Evolutionary conservation across 2,329 filamentous ascomycete genomes (phyloP).

Genomic region (Monosporascus sp.): DNA sequence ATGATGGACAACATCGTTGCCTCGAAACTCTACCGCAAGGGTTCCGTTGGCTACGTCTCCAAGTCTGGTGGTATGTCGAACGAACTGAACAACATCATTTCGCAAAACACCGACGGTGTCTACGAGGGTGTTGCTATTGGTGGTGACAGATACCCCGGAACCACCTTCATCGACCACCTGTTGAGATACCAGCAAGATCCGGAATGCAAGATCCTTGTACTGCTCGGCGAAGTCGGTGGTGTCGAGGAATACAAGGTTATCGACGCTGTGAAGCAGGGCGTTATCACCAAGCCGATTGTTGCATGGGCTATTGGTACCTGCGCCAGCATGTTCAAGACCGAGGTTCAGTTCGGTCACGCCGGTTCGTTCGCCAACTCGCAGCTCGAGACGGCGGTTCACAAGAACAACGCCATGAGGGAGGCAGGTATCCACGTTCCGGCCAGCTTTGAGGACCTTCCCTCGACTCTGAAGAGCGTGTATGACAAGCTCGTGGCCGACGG

Average conservation of each 20-base stretch:
- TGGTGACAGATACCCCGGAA: conserved; percentile 97
- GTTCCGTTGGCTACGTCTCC: conserved; percentile 97
- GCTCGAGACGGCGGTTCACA: conserved; percentile 91
- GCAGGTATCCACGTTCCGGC: conserved; percentile 92
- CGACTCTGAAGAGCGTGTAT: conserved; percentile 74
- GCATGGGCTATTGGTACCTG: conserved; percentile 99
- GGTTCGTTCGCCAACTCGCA: conserved; percentile 99
- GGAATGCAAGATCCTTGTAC: conserved; percentile 92
- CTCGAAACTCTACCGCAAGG: conserved; percentile 99
- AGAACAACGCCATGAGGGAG: conserved; percentile 96
- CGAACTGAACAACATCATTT: conserved; percentile 99
- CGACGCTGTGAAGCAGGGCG: conserved; percentile 89
- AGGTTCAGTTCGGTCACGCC: conserved; percentile 98
- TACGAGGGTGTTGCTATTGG: conserved; percentile 99
- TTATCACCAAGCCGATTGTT: conserved; percentile 97
- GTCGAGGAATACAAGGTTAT: conserved; percentile 99
- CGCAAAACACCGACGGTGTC: conserved; percentile 93
- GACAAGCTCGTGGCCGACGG: conserved; percentile 80
- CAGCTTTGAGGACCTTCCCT: conserved; percentile 93
- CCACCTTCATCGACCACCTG: conserved; percentile 98
- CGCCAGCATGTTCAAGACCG: conserved; percentile 99
- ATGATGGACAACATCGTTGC: conserved; percentile 99
- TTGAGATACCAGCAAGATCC: conserved; percentile 95
- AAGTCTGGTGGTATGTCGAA: conserved; percentile 99
- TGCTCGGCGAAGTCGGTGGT: conserved; percentile 98